Evolutionary conservation across 2,329 filamentous ascomycete species (phyloP).

Genomic region (Talaromyces islandicus): DNA sequence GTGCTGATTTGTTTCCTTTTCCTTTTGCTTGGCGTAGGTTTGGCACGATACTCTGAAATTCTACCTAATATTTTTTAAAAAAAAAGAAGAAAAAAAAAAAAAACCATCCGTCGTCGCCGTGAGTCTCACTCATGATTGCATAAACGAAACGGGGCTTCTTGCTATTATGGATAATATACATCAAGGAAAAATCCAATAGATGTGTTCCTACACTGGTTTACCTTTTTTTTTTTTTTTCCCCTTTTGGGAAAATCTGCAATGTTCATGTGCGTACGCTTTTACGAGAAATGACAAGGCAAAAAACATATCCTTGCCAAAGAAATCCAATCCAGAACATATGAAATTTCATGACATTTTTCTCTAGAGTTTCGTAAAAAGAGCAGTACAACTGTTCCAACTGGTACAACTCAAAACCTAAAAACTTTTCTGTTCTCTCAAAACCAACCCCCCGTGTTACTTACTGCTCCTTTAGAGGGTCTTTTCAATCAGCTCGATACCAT

Average conservation of each 20-base stretch:
- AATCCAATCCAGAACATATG: neutral
- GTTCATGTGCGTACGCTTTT: neutral
- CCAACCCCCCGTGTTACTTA: neutral
- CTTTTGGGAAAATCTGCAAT: neutral
- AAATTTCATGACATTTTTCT: neutral
- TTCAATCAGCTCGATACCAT: slow-evolving; percentile 67
- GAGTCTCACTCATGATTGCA: neutral
- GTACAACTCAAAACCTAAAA: neutral
- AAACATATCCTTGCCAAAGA: neutral
- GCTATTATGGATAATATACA: neutral
- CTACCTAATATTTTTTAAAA: neutral
- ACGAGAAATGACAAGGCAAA: neutral
- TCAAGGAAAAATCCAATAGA: neutral
- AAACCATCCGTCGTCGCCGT: neutral
- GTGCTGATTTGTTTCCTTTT: slow-evolving; percentile 30
- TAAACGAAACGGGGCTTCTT: neutral
- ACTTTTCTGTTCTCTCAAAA: neutral
- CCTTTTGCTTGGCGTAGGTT: slow-evolving; percentile 35
- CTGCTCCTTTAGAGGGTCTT: slow-evolving; percentile 45
- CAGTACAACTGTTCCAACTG: neutral
- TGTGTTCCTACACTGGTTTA: neutral
- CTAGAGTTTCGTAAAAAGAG: neutral
- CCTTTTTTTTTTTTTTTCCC: neutral
- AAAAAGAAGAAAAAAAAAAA: neutral
- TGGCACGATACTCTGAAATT: slow-evolving; percentile 39